Evolutionary conservation across 2,329 filamentous ascomycete species (phyloP).

Genomic region (Celoporthe dispersa): DNA sequence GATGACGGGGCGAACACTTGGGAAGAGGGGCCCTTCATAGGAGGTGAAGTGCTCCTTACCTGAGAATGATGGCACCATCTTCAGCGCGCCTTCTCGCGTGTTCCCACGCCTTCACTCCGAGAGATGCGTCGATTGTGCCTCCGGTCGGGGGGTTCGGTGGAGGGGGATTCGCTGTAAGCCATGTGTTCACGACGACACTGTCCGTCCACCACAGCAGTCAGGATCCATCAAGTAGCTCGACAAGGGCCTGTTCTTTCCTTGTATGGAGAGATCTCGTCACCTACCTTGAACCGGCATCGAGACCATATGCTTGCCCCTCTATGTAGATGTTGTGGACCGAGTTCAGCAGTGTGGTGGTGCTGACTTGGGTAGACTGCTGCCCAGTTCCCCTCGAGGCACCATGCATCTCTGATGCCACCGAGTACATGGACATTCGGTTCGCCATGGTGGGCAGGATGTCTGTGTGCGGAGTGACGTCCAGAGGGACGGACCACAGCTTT

Average conservation of each 20-base stretch:
- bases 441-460: constrained; percentile 52
- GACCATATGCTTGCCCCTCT: constrained; percentile 77
- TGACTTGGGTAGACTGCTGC: constrained; percentile 78
- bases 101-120: constrained; percentile 89
- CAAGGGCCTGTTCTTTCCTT: neutral
- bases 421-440: constrained; percentile 72
- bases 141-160: constrained; percentile 71
- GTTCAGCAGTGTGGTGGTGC: constrained; percentile 91
- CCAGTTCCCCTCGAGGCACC: constrained; percentile 58
- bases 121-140: constrained; percentile 77
- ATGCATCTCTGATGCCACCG: constrained; percentile 62
- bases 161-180: constrained; percentile 78
- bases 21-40: no score
- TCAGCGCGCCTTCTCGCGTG: constrained; percentile 93
- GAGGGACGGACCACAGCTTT: constrained; percentile 39
- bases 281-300: constrained; percentile 76
- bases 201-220: neutral
- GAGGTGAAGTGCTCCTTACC: constrained; percentile 57
- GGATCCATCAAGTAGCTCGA: neutral
- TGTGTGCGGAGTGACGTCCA: constrained; percentile 39
- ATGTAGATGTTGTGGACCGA: constrained; percentile 88
- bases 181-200: constrained; percentile 92
- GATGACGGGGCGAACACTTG: neutral
- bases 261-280: neutral
- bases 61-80: constrained; percentile 89